Evolutionary conservation across 352 stramenopile species (phyloP).

Genomic region (Globisporangium orthogonon): DNA sequence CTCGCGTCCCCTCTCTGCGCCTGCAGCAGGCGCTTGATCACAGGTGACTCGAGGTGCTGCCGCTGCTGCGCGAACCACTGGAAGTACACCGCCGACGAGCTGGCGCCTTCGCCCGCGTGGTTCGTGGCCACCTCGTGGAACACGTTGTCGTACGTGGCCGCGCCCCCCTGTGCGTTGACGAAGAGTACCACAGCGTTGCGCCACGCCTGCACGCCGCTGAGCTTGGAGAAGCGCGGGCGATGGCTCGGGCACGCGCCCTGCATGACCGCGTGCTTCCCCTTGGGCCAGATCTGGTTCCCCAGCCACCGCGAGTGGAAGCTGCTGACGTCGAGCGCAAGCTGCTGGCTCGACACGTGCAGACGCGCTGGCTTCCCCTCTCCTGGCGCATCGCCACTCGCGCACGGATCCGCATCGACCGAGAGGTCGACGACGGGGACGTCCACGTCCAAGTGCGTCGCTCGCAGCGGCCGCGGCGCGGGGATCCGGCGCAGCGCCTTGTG

Average conservation of each 20-base stretch:
- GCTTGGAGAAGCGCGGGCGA: slow-evolving; percentile 23
- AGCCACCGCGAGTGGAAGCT: slow-evolving; percentile 43
- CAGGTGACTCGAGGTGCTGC: slow-evolving; percentile 20
- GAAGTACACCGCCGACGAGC: slow-evolving; percentile 29
- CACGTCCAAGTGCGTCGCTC: slow-evolving; percentile 3
- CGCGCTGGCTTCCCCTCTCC: background rate
- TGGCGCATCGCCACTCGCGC: background rate
- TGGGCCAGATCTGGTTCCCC: slow-evolving; percentile 42
- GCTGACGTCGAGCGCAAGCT: slow-evolving; percentile 29
- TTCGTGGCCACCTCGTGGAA: slow-evolving; percentile 29
- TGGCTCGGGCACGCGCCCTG: slow-evolving; percentile 30
- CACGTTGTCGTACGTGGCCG: slow-evolving; percentile 34
- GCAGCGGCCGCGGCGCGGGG: background rate
- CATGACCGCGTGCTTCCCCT: slow-evolving; percentile 46
- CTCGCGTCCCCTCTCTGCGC: slow-evolving; percentile 22
- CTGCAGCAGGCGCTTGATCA: slow-evolving; percentile 23
- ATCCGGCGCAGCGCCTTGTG: background rate
- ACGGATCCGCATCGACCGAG: background rate
- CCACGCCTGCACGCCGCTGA: slow-evolving; percentile 48
- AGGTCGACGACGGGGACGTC: slow-evolving; percentile 11
- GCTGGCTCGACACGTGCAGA: slow-evolving; percentile 11
- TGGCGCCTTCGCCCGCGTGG: background rate
- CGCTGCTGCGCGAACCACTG: slow-evolving; percentile 44
- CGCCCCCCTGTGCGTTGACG: slow-evolving; percentile 30
- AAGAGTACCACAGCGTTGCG: slow-evolving; percentile 50